phyloP scores from a whole-genome alignment of 768 basidiomycete species.

The Sistotremastrum niveocremeum region DNA sequence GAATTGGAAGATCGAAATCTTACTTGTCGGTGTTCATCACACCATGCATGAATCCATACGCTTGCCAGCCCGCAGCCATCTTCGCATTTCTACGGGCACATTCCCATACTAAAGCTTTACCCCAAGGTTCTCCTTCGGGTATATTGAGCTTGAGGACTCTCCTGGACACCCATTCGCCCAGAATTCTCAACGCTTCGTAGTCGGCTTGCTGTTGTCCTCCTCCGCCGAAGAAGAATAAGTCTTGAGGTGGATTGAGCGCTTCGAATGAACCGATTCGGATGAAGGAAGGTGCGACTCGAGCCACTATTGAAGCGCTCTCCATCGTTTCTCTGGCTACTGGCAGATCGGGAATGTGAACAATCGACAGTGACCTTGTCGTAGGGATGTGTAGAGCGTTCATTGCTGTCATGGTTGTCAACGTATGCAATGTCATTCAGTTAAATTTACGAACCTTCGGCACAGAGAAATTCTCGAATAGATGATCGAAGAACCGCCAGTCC shows the following conservation, averaged over 20 bases:
- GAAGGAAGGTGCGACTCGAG: conserved; percentile 81
- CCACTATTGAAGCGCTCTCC: conserved; percentile 62
- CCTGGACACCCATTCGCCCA: conserved; percentile 63
- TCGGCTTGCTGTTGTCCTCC: conserved; percentile 66
- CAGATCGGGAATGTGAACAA: conserved; percentile 61
- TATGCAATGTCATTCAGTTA: conserved; percentile 24
- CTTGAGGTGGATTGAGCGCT: conserved; percentile 59
- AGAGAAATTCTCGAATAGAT: conserved; percentile 86
- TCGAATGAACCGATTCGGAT: conserved; percentile 88
- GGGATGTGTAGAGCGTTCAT: conserved; percentile 77
- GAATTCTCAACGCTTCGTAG: conserved; percentile 55
- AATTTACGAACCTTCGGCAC: conserved; percentile 60
- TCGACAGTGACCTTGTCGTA: conserved; percentile 74
- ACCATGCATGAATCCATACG: conserved; percentile 87
- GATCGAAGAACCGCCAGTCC: conserved; percentile 92
- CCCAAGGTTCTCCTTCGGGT: conserved; percentile 48
- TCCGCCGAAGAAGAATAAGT: conserved; percentile 51
- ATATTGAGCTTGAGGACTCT: conserved; percentile 39
- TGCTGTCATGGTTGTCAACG: conserved; percentile 23
- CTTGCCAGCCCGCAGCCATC: conserved; percentile 96
- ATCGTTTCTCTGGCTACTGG: conserved; percentile 61
- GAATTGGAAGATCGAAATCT: conserved; percentile 8
- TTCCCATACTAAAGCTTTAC: conserved; percentile 57
- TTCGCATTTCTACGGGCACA: conserved; percentile 71
- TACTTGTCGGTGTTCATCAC: conserved; percentile 97